A percentile compares a stretch with the other conserved stretches of the same genome.
Conservation (phyloP, 2,329 filamentous ascomycete genomes). For the Penicillium paneum region DNA sequence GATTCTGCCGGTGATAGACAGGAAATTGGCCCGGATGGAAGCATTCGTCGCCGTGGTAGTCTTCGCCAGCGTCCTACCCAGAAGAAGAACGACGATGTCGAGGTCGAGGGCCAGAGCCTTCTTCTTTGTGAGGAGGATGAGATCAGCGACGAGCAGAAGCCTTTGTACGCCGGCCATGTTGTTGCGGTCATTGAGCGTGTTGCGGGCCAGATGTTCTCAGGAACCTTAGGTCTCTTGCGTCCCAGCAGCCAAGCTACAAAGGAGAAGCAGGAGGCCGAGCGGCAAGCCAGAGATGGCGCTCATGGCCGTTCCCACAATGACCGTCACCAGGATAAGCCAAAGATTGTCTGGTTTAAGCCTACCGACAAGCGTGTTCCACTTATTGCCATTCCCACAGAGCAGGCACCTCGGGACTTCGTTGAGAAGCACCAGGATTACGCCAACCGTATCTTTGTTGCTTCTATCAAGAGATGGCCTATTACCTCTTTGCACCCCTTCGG, state of each 20-base stretch:
- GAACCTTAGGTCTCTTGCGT: conserved; percentile 86
- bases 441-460: conserved; percentile 96
- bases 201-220: conserved; percentile 98
- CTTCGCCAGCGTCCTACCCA: conserved; percentile 94
- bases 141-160: conserved; percentile 97
- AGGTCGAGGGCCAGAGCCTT: conserved; percentile 95
- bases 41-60: conserved; percentile 88
- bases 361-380: conserved; percentile 98
- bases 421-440: conserved; percentile 98
- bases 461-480: conserved; percentile 99
- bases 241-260: conserved; percentile 98
- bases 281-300: conserved; percentile 80
- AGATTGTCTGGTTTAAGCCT: conserved; percentile 99
- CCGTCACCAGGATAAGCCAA: conserved; percentile 91
- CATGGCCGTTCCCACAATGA: conserved; percentile 71
- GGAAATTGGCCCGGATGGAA: conserved; percentile 66
- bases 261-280: conserved; percentile 98
- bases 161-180: conserved; percentile 92
- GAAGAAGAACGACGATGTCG: conserved; percentile 99
- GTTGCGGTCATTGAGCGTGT: conserved; percentile 97
- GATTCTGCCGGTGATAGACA: conserved; percentile 65
- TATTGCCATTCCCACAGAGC: conserved; percentile 97
- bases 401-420: conserved; percentile 95
- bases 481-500: conserved; percentile 99
- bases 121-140: conserved; percentile 97